phyloP scores from a whole-genome alignment of 768 basidiomycete species.

The Pisolithus tinctorius region DNA sequence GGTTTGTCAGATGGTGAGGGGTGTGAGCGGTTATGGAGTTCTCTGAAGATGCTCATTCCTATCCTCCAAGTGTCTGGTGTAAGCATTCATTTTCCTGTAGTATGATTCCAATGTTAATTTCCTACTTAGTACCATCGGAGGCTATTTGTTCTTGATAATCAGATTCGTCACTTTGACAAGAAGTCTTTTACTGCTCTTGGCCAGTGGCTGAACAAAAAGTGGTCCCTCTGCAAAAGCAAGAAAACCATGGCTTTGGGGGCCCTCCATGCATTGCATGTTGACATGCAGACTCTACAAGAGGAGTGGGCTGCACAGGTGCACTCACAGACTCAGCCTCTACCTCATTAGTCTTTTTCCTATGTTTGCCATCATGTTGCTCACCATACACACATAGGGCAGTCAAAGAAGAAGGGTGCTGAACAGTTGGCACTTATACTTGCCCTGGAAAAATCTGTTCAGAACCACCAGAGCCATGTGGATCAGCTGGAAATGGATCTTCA shows the following conservation, averaged over 20 bases:
- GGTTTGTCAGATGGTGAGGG: constrained; percentile 32
- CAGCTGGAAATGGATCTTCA: too few relatives aligned
- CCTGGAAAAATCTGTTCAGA: too few relatives aligned
- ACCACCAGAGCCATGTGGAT: too few relatives aligned
- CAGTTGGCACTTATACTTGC: too few relatives aligned
- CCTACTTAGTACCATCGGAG: constrained; percentile 4
- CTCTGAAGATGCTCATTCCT: constrained; percentile 15
- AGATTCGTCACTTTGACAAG: constrained; percentile 1
- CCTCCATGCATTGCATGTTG: not conserved
- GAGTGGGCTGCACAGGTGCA: too few relatives aligned
- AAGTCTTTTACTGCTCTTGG: not conserved
- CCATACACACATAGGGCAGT: too few relatives aligned
- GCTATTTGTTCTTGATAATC: constrained; percentile 7
- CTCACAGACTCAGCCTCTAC: too few relatives aligned
- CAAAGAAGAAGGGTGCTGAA: too few relatives aligned
- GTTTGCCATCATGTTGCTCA: too few relatives aligned
- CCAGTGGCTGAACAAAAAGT: constrained; percentile 4
- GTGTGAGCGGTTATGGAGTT: constrained; percentile 29
- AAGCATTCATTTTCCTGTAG: not conserved
- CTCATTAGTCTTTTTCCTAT: too few relatives aligned
- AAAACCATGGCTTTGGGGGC: not conserved
- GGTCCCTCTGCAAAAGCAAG: not conserved
- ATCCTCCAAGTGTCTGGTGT: constrained; percentile 13
- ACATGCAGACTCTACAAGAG: too few relatives aligned
- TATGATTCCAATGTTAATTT: not conserved